phyloP scores from a whole-genome alignment of 306 rosid genomes.

The Vigna nakashimae region DNA sequence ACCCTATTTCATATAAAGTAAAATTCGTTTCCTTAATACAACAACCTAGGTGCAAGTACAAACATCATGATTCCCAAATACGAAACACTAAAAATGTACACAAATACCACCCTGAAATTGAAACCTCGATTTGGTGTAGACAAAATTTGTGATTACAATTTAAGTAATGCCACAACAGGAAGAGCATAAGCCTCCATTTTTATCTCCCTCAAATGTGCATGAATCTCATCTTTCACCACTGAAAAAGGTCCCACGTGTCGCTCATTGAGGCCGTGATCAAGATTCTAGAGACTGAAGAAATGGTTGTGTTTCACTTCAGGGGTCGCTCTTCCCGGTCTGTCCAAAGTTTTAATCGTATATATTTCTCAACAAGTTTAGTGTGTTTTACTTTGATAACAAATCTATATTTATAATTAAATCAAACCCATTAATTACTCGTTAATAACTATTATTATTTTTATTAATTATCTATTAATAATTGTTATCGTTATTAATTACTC shows the following conservation, averaged over 20 bases:
- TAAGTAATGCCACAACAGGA: not conserved
- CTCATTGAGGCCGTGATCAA: too few species aligned
- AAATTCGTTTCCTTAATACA: not conserved
- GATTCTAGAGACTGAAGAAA: not conserved
- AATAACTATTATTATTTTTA: too few species aligned
- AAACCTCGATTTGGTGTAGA: conserved; percentile 12
- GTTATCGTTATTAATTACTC: too few species aligned
- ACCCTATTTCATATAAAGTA: not conserved
- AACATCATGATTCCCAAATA: not conserved
- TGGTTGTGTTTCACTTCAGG: not conserved
- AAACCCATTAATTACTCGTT: too few species aligned
- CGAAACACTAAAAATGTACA: not conserved
- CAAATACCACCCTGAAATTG: not conserved
- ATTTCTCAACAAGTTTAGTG: too few species aligned
- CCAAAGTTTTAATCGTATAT: too few species aligned
- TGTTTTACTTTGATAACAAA: too few species aligned
- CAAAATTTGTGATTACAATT: not conserved
- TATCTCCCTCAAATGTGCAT: not conserved
- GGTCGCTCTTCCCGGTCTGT: too few species aligned
- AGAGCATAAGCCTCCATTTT: not conserved
- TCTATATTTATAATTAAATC: too few species aligned
- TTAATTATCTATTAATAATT: too few species aligned
- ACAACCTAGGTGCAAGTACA: not conserved
- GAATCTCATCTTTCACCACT: not conserved
- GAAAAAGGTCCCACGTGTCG: conserved; percentile 1